Conservation (phyloP, 2,329 filamentous ascomycete genomes). For the Cytospora schulzeri region DNA sequence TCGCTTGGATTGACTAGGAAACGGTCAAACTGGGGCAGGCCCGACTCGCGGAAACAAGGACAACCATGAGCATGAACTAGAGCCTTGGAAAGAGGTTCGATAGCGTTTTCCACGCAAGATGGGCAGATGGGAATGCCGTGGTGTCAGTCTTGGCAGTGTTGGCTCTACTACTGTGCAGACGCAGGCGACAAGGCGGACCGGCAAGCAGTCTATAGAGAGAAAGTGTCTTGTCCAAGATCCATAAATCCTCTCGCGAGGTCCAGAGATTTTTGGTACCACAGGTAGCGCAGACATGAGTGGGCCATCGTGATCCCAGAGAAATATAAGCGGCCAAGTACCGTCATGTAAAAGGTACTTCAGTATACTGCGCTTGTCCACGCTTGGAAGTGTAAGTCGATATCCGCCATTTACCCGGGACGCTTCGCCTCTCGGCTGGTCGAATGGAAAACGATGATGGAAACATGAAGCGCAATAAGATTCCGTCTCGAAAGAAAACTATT, state of each 20-base stretch:
- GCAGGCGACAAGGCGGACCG: background rate
- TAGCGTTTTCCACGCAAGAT: constrained; percentile 12
- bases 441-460: too few species aligned
- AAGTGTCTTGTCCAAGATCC: constrained; percentile 9
- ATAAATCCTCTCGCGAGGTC: constrained; percentile 12
- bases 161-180: background rate
- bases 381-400: constrained; percentile 17
- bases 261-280: constrained; percentile 12
- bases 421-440: background rate
- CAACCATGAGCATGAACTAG: constrained; percentile 19
- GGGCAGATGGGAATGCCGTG: constrained; percentile 18
- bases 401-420: background rate
- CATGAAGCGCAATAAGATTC: background rate
- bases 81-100: constrained; percentile 10
- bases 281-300: constrained; percentile 18
- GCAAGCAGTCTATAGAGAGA: constrained; percentile 3
- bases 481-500: background rate
- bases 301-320: constrained; percentile 25
- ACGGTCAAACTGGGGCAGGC: constrained; percentile 22
- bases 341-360: constrained; percentile 22
- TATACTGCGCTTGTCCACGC: constrained; percentile 21
- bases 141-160: constrained; percentile 20
- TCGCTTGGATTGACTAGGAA: constrained; percentile 18
- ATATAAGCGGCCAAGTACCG: constrained; percentile 21
- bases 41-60: constrained; percentile 24